phyloP scores from a whole-genome alignment of 192 early-diverging fungal species.

The Coemansia sp. region DNA sequence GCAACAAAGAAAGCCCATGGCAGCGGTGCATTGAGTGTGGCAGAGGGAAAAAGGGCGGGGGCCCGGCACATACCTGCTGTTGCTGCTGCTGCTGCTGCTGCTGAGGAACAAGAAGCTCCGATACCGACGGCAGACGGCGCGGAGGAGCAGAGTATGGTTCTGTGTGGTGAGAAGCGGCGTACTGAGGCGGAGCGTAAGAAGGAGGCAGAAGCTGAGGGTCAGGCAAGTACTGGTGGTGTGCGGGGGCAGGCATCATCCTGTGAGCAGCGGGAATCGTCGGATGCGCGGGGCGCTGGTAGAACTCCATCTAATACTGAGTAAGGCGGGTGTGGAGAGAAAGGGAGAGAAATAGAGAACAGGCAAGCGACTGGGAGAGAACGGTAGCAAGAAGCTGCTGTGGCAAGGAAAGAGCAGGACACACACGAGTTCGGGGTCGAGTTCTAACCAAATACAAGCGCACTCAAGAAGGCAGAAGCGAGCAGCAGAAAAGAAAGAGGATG shows the following conservation, averaged over 20 bases:
- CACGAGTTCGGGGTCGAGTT: too few relatives aligned
- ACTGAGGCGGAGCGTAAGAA: not conserved
- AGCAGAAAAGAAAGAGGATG: not conserved
- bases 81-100: constrained; percentile 20
- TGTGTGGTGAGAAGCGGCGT: constrained; percentile 9
- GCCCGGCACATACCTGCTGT: constrained; percentile 32
- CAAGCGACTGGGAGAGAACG: not conserved
- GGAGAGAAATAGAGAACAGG: not conserved
- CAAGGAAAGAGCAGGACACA: not conserved
- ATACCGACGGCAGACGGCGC: constrained; percentile 44
- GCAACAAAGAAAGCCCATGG: not conserved
- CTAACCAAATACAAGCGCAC: too few relatives aligned
- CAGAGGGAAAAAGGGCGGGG: not conserved
- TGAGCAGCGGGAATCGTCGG: constrained; percentile 25
- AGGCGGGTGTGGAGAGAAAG: constrained; percentile 4
- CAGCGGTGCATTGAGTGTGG: constrained; percentile 1
- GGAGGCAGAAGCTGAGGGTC: constrained; percentile 15
- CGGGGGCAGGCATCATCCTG: constrained; percentile 23
- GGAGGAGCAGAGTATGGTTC: constrained; percentile 14
- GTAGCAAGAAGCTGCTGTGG: too few relatives aligned
- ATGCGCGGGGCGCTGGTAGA: constrained; percentile 53
- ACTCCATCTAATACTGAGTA: constrained; percentile 37
- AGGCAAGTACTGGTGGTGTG: constrained; percentile 32
- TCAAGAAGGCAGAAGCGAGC: too few relatives aligned
- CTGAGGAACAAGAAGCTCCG: constrained; percentile 43